Evolutionary conservation across 768 basidiomycete species (phyloP).

Genomic region (Dacryopinax primogenitus): DNA sequence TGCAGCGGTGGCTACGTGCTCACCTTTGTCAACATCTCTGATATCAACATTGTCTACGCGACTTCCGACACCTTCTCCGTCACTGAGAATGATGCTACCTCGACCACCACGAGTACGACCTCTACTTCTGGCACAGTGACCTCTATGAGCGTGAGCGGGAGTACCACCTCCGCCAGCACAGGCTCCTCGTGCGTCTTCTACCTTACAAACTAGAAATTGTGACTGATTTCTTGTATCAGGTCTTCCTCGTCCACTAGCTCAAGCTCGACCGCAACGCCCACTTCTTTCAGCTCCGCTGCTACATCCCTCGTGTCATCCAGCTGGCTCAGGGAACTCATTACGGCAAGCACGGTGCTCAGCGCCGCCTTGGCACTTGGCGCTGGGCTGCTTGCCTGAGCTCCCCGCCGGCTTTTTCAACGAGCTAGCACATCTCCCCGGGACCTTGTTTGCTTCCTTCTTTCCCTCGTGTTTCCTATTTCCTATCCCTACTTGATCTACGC

Average conservation of each 20-base stretch:
- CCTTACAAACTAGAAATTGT: background rate
- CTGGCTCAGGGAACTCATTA: background rate
- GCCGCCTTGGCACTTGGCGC: background rate
- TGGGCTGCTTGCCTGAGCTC: background rate
- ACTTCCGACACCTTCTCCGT: background rate
- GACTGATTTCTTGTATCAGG: background rate
- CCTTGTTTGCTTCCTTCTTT: no score
- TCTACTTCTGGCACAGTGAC: background rate
- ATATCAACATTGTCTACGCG: slow-evolving; percentile 6
- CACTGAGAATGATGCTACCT: background rate
- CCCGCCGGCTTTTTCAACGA: no score
- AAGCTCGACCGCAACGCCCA: background rate
- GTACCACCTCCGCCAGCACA: background rate
- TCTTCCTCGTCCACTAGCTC: background rate
- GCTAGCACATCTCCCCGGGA: no score
- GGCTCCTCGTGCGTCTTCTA: background rate
- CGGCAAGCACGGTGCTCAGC: slow-evolving; percentile 7
- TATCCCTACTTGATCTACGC: no score
- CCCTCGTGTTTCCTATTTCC: no score
- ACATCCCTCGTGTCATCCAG: background rate
- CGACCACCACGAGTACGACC: background rate
- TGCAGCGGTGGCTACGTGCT: background rate
- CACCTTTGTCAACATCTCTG: background rate
- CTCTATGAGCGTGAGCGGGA: background rate
- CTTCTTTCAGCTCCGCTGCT: background rate